These are phyloP conservation scores for Rhazya stricta DNA, from an alignment of 257 asterid genomes.

Conservation along the genomic window DNA sequence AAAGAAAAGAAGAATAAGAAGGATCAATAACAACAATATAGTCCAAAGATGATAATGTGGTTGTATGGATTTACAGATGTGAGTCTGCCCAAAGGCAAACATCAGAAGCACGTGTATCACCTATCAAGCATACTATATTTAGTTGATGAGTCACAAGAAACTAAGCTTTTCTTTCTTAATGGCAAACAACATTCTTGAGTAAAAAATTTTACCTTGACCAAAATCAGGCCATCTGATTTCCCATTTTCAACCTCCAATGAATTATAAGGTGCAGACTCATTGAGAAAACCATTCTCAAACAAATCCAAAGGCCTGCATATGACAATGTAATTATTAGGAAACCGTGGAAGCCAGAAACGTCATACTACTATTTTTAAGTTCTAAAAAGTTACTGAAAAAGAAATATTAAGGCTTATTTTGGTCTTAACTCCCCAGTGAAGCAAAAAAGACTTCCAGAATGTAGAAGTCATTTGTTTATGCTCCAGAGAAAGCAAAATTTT, in stretches of 20 bases:
- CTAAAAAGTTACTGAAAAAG: neutral
- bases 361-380: neutral
- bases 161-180: neutral
- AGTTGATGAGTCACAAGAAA: neutral
- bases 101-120: neutral
- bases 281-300: neutral
- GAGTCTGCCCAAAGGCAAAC: neutral
- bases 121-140: neutral
- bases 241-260: neutral
- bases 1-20: neutral
- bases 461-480: too few species aligned
- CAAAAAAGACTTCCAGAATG: too few species aligned
- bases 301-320: neutral
- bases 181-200: neutral
- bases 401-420: neutral
- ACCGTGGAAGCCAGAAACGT: neutral
- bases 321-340: neutral
- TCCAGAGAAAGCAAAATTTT: too few species aligned
- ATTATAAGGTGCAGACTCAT: neutral
- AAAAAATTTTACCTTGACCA: conserved; percentile 9
- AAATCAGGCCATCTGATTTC: conserved; percentile 2
- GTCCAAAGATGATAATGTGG: neutral
- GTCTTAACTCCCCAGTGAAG: too few species aligned
- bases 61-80: neutral
- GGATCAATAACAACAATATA: neutral